phyloP scores from a whole-genome alignment of 225 moss, liverwort and hornwort genomes.

The Climacium dendroides region DNA sequence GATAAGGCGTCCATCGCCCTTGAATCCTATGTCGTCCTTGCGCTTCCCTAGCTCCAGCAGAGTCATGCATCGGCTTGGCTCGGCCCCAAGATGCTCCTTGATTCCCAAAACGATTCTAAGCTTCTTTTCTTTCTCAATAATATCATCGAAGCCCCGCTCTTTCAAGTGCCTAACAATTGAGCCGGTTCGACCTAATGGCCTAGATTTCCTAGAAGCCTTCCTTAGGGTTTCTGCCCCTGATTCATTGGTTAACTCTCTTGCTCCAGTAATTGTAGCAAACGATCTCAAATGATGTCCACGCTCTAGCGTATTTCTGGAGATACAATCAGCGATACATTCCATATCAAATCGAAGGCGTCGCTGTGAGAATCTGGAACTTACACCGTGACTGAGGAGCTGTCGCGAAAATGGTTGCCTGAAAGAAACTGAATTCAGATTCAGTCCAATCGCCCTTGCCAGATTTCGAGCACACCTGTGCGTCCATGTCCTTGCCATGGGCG shows the following conservation, averaged over 20 bases:
- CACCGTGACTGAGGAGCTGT: neutral
- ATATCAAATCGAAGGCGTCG: neutral
- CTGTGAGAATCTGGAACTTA: neutral
- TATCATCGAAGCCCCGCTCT: constrained; percentile 56
- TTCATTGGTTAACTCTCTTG: neutral
- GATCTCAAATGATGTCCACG: neutral
- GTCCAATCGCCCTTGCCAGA: neutral
- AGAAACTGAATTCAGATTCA: neutral
- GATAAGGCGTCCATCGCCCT: constrained; percentile 36
- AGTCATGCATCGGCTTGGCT: constrained; percentile 49
- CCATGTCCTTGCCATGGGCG: neutral
- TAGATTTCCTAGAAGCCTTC: neutral
- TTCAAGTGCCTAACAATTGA: constrained; percentile 14
- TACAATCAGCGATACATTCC: neutral
- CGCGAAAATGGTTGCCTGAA: neutral
- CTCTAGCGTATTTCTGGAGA: neutral
- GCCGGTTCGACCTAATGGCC: neutral
- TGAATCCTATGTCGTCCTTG: constrained; percentile 53
- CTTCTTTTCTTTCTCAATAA: constrained; percentile 71
- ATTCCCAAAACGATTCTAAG: constrained; percentile 38
- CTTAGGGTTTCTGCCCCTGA: neutral
- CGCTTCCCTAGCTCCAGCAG: constrained; percentile 53
- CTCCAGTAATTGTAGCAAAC: neutral
- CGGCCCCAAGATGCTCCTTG: constrained; percentile 51
- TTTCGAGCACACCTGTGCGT: neutral